Base-by-base conservation (phyloP, 495 filamentous ascomycete genomes). In the Neurospora africana region DNA sequence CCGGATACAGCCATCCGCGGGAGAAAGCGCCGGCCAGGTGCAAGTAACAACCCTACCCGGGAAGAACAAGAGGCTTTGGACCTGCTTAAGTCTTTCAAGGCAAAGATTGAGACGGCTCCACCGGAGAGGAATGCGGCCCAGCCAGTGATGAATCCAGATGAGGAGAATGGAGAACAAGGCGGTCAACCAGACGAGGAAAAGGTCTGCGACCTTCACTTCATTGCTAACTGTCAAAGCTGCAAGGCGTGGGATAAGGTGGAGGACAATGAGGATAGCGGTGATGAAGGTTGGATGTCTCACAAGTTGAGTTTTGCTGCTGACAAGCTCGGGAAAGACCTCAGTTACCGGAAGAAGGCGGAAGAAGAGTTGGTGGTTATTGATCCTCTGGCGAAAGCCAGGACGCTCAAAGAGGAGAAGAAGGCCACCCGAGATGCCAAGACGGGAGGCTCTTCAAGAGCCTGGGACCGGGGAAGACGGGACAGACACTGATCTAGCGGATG, bases 281-380 rank as follows among this genome's bases (percentile, higher is more conserved):
- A 92, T 38, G 84, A 85, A 69, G 86, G 84, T 10, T 88, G 86
- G 87, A 88, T 88, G 87, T 87, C 82, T 9, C 95, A 98, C 81
- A 83, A 87, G 11, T 82, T 99, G 40, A 93, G 83, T 15, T 98
- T 98, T 82, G 90, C 90, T 21, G 95, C 94, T 73, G 96, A 99
- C 78, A 90, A 90, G 71, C 80, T 97, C 4, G 95, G 96, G 40
- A 98, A 98, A 78, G 93, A 97, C 80, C 80, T 97, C 70, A 92
- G 88, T 41, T 98, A 94, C 87, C 93, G 94, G 80, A 89, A 90
- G 82, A 91, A 92, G 77, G 93, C 93, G 67, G 91, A 92, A 72
- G 92, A 95, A 75, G 93, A 97, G 76, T 81, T 99, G 68, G 91
- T 97, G 72, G 93, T 98, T 2, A 97, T 98, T 82, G 96, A 99